Percentiles rank a stretch among this genome's conserved stretches.
phyloP scores from a whole-genome alignment of 2,329 filamentous ascomycete species.

The Talaromyces islandicus region DNA sequence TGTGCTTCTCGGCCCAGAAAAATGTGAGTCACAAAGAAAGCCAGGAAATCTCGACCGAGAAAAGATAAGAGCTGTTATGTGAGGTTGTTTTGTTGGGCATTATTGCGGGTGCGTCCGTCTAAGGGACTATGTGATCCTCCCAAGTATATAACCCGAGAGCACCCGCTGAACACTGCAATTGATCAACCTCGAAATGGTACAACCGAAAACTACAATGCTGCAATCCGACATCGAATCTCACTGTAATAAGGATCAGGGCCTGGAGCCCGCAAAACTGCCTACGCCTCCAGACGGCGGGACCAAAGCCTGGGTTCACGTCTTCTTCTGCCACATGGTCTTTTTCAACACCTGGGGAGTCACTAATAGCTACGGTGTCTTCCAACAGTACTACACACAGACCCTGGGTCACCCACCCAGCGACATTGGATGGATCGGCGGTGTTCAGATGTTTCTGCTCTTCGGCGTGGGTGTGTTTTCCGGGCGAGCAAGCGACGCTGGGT shows the following conservation, averaged over 20 bases:
- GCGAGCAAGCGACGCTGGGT: constrained; percentile 38
- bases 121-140: not conserved
- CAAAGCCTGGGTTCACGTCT: constrained; percentile 25
- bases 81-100: not conserved
- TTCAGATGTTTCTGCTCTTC: constrained; percentile 41
- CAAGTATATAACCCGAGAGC: not conserved
- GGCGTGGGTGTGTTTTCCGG: constrained; percentile 38
- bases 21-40: not conserved
- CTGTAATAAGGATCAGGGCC: not conserved
- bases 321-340: constrained; percentile 24
- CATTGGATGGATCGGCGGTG: constrained; percentile 42
- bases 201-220: not conserved
- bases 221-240: not conserved
- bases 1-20: not conserved
- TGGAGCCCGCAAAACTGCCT: not conserved
- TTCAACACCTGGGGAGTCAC: constrained; percentile 20
- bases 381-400: constrained; percentile 36
- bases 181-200: not conserved
- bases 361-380: constrained; percentile 39
- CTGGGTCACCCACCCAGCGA: constrained; percentile 27
- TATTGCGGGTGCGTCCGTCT: not conserved
- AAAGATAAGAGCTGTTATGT: not conserved
- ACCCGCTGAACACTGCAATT: not conserved
- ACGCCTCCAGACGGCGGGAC: constrained; percentile 25
- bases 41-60: not conserved